Evolutionary conservation across 371 early-diverging fungal species (phyloP).

Genomic region (Entomophthora muscae): DNA sequence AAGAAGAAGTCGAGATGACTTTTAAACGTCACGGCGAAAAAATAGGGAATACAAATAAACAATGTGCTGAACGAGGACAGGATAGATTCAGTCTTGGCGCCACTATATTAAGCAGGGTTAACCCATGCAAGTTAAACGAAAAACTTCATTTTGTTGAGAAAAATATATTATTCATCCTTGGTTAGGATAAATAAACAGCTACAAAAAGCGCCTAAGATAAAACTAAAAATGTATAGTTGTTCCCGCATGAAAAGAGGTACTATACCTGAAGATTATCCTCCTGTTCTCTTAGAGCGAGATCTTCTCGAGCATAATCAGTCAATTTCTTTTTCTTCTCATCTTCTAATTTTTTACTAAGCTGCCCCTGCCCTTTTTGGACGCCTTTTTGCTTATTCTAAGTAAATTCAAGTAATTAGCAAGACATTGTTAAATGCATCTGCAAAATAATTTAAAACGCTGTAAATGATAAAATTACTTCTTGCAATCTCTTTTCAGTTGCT

Average conservation of each 20-base stretch:
- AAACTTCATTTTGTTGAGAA: not conserved
- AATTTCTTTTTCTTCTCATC: not conserved
- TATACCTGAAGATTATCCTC: not conserved
- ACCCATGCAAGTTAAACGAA: not conserved
- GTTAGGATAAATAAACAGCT: not conserved
- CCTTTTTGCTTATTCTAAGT: not conserved
- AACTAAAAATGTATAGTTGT: too few species aligned
- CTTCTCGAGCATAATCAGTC: slow-evolving; percentile 4
- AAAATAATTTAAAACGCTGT: not conserved
- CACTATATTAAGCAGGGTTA: not conserved
- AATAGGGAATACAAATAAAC: not conserved
- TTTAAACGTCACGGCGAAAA: not conserved
- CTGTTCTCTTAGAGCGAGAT: not conserved
- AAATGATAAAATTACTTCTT: not conserved
- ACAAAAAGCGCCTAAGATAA: too few species aligned
- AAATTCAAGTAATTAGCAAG: not conserved
- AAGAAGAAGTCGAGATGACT: not conserved
- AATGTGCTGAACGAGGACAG: not conserved
- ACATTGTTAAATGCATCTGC: not conserved
- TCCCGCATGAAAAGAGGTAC: too few species aligned
- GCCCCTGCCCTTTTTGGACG: not conserved
- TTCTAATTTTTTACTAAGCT: not conserved
- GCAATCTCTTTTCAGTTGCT: slow-evolving; percentile 1
- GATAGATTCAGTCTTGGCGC: not conserved
- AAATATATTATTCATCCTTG: not conserved